Percentiles rank a stretch among this genome's conserved stretches.
These are phyloP conservation scores for Lachnellula arida DNA, from an alignment of 2,329 filamentous ascomycete genomes.

Conservation along the genomic window DNA sequence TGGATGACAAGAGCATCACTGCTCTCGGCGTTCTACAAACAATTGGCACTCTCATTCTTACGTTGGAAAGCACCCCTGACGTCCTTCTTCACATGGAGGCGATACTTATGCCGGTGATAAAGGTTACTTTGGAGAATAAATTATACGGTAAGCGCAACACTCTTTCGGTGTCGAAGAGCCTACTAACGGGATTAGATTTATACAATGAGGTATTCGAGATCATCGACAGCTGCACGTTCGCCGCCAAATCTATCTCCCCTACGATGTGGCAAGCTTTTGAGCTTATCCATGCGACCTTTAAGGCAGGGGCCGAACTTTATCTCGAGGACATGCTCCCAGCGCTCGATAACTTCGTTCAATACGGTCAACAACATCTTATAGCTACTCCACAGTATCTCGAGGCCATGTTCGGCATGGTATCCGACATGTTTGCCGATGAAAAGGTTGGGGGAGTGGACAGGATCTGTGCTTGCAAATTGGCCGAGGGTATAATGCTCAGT, in stretches of 20 bases:
- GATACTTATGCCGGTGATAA: conserved; percentile 95
- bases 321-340: conserved; percentile 98
- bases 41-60: conserved; percentile 94
- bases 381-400: conserved; percentile 83
- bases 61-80: conserved; percentile 93
- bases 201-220: conserved; percentile 99
- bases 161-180: not conserved
- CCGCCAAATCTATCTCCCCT: conserved; percentile 88
- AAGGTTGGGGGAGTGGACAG: conserved; percentile 92
- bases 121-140: conserved; percentile 94
- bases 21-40: conserved; percentile 94
- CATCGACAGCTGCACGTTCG: conserved; percentile 98
- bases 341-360: conserved; percentile 95
- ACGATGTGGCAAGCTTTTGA: conserved; percentile 99
- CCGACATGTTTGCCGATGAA: conserved; percentile 87
- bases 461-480: conserved; percentile 96
- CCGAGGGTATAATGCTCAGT: conserved; percentile 95
- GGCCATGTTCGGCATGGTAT: conserved; percentile 88
- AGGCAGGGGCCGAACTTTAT: conserved; percentile 93
- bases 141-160: conserved; percentile 64
- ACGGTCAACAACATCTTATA: conserved; percentile 73
- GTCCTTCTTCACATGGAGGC: conserved; percentile 92
- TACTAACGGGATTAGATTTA: conserved; percentile 54
- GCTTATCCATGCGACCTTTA: conserved; percentile 94
- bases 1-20: conserved; percentile 98